Percentiles rank a stretch among this genome's conserved stretches.
These are phyloP conservation scores for Carpinus viminea DNA, from an alignment of 306 rosid genomes.

Conservation along the genomic window DNA sequence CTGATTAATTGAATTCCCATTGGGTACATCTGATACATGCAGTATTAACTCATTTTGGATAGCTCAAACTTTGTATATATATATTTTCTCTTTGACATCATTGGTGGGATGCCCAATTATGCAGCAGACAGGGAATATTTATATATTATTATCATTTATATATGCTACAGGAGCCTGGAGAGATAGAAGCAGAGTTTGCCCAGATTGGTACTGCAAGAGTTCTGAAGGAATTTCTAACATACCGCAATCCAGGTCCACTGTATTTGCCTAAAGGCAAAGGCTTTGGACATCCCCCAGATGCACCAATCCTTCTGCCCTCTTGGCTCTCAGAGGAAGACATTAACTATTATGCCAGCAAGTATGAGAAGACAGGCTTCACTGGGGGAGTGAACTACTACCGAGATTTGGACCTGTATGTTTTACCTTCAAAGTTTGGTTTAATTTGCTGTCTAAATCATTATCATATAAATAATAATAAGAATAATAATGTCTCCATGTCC, in stretches of 20 bases:
- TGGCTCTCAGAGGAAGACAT: constrained; percentile 75
- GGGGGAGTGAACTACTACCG: constrained; percentile 72
- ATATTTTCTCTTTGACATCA: neutral
- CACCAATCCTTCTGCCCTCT: constrained; percentile 56
- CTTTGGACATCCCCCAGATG: constrained; percentile 43
- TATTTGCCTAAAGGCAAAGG: constrained; percentile 55
- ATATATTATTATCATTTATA: no score
- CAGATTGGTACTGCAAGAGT: constrained; percentile 63
- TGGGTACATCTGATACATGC: neutral
- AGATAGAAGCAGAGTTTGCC: constrained; percentile 71
- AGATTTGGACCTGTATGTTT: constrained; percentile 58
- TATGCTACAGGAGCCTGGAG: constrained; percentile 59
- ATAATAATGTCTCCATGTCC: neutral
- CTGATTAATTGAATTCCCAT: neutral
- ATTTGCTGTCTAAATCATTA: neutral
- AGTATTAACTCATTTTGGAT: no score
- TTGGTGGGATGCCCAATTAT: neutral
- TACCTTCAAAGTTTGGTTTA: neutral
- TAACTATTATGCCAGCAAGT: constrained; percentile 53
- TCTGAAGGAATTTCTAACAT: constrained; percentile 56
- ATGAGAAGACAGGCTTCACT: constrained; percentile 64
- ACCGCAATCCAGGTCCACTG: constrained; percentile 59
- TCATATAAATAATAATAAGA: neutral
- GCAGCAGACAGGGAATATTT: neutral
- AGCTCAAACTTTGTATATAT: neutral